phyloP scores from a whole-genome alignment of 164 flowering plant species.

The Dillenia suffruticosa region DNA sequence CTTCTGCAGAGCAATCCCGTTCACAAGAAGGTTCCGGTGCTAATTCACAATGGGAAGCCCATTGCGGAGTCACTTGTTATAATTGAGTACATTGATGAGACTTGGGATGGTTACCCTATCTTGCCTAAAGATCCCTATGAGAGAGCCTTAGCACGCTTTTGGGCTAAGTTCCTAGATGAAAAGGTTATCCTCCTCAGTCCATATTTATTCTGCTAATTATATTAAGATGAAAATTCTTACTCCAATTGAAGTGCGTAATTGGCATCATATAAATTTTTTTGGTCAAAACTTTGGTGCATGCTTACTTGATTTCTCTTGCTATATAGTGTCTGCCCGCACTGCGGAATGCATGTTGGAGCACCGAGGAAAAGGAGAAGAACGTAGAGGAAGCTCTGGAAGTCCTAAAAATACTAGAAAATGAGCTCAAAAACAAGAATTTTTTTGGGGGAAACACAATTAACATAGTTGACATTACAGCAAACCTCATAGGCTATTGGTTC shows the following conservation, averaged over 20 bases:
- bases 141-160: constrained; percentile 15
- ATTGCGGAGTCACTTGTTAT: constrained; percentile 4
- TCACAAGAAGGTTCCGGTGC: constrained; percentile 2
- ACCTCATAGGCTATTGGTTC: constrained; percentile 26
- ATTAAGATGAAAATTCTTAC: no score
- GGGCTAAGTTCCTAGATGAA: constrained; percentile 21
- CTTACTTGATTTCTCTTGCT: no score
- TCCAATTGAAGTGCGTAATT: no score
- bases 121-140: constrained; percentile 15
- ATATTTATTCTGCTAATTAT: no score
- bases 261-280: no score
- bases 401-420: constrained; percentile 30
- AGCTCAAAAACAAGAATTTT: constrained; percentile 34
- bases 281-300: no score
- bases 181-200: constrained; percentile 7
- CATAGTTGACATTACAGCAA: constrained; percentile 33
- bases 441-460: constrained; percentile 48
- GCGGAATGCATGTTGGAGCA: constrained; percentile 2
- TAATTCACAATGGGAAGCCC: constrained; percentile 15
- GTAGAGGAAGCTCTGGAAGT: constrained; percentile 24
- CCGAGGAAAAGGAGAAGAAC: constrained; percentile 10
- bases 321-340: constrained; percentile 8
- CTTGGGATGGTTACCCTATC: constrained; percentile 1
- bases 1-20: constrained; percentile 15
- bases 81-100: no score